Percentiles rank a stretch among this genome's conserved stretches.
Evolutionary conservation across 768 basidiomycete genomes (phyloP).

Genomic region (Pulveroboletus sp.): DNA sequence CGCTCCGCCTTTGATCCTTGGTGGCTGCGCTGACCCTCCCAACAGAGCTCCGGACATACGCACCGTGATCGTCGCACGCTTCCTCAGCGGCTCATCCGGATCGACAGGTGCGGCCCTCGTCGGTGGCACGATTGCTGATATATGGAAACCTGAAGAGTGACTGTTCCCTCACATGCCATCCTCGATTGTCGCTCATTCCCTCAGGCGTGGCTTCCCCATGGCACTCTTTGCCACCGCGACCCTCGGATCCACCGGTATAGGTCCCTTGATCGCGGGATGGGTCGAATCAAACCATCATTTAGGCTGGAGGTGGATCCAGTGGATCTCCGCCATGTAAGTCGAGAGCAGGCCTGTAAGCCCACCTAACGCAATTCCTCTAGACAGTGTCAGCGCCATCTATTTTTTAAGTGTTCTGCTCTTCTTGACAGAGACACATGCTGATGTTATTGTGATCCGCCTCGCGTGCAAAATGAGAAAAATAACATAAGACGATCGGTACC

Average conservation of each 20-base stretch:
- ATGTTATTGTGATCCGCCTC: constrained; percentile 62
- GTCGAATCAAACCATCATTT: constrained; percentile 83
- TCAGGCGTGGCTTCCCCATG: constrained; percentile 76
- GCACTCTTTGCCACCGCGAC: constrained; percentile 61
- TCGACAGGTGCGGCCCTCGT: no score
- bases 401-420: constrained; percentile 48
- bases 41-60: no score
- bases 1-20: no score
- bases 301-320: no score
- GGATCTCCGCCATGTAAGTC: constrained; percentile 59
- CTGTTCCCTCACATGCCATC: constrained; percentile 12
- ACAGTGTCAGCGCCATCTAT: constrained; percentile 52
- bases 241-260: constrained; percentile 58
- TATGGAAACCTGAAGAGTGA: constrained; percentile 50
- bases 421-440: constrained; percentile 69
- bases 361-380: not conserved
- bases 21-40: no score
- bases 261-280: constrained; percentile 58
- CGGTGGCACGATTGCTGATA: no score
- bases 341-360: not conserved
- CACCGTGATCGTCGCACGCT: no score
- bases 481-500: constrained; percentile 60
- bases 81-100: no score
- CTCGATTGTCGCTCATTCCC: constrained; percentile 7
- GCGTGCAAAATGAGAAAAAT: constrained; percentile 62